Evolutionary conservation across 345 rosid species (phyloP), one percentile per base, ranked within the genome.

Genomic region (Boechera divaricarpa): DNA sequence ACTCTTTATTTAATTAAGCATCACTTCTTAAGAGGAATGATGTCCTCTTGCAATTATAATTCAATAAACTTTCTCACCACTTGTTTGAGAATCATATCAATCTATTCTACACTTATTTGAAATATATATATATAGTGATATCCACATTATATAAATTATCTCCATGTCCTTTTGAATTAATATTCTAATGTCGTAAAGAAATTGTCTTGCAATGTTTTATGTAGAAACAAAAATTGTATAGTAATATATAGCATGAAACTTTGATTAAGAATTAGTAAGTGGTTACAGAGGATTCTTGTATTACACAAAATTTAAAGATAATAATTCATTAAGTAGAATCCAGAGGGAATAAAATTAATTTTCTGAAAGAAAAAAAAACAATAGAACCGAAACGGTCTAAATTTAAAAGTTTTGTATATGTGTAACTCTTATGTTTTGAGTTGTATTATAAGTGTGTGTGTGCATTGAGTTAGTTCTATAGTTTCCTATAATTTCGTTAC

Each of bases 401-500:
- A 28, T 51, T 18, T 59, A 38, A 38, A 51, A 51, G 15, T 51
- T 63, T 41, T 62, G 42, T 60, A 45, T 4, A n/a, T n/a, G 69
- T 41, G 49, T 39, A 62, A 41, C 33, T 21, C 66, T 21, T 21
- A 24, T 26, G 18, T 63, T 26, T 47, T 47, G 36, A 35, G 57
- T 59, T 58, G 57, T 58, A 71, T 18, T 47, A 47, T 13, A 5
- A 71, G 48, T 60, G 58, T 47, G 42, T 61, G 1, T 39, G 21
- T 11, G 16, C 21, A 26, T 63, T 42, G 10, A 45, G 47, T 35
- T 72, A 8, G 67, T 36, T 33, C 42, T 35, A 31, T 31, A 70
- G 24, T 72, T 72, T 61, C 68, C 76, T 26, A 72, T 2, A 72
- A 49, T 61, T 49, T 72, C 76, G 76, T 72, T 38, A 72, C 69